phyloP scores from a whole-genome alignment of 2,329 filamentous ascomycete genomes.

The Kalmusia sp. region DNA sequence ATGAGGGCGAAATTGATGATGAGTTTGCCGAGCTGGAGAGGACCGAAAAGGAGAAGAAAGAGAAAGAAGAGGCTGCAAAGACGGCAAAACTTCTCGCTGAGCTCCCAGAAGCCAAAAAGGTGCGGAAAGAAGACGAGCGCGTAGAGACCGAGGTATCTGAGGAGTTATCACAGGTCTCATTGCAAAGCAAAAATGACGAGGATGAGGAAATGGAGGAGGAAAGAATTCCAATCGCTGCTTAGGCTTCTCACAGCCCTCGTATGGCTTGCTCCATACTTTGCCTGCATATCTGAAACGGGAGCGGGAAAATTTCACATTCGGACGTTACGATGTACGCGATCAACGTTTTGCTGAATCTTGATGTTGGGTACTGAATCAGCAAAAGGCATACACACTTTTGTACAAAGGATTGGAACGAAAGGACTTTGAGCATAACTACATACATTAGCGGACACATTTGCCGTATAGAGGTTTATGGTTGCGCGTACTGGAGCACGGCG shows the following conservation, averaged over 20 bases:
- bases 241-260: too few relatives aligned
- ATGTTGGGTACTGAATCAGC: too few relatives aligned
- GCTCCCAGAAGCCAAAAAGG: conserved; percentile 44
- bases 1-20: conserved; percentile 86
- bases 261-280: too few relatives aligned
- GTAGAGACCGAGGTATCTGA: conserved; percentile 36
- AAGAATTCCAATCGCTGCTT: background rate
- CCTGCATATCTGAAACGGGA: background rate
- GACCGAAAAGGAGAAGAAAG: conserved; percentile 76
- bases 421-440: too few relatives aligned
- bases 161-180: conserved; percentile 17
- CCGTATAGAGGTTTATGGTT: background rate
- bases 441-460: background rate
- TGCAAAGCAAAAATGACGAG: conserved; percentile 5
- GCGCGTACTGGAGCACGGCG: background rate
- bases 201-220: conserved; percentile 9
- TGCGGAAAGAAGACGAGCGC: conserved; percentile 42
- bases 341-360: too few relatives aligned
- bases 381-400: too few relatives aligned
- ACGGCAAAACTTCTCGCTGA: conserved; percentile 56
- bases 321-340: too few relatives aligned
- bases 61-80: conserved; percentile 66
- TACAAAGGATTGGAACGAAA: too few relatives aligned
- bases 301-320: too few relatives aligned
- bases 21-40: conserved; percentile 80